Percentiles rank a stretch among this genome's conserved stretches.
These are phyloP conservation scores for Phytophthora quininea DNA, from an alignment of 352 stramenopile species.

Conservation along the genomic window DNA sequence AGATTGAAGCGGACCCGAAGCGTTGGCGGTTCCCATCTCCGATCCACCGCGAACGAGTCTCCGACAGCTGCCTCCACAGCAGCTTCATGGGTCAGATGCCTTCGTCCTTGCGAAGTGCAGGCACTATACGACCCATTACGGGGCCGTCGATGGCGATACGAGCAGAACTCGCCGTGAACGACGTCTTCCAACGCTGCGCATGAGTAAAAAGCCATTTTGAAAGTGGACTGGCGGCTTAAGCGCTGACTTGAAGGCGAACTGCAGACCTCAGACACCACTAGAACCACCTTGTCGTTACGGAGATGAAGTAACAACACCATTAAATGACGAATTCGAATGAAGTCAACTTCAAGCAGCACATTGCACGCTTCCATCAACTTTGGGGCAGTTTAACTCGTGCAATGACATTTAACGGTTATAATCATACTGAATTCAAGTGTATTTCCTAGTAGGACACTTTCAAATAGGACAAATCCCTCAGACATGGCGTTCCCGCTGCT, in stretches of 20 bases:
- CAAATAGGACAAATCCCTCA: not conserved
- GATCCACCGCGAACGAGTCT: constrained; percentile 12
- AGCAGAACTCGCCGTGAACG: constrained; percentile 25
- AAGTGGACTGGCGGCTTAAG: constrained; percentile 17
- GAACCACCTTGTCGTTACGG: constrained; percentile 24
- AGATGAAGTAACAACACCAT: constrained; percentile 29
- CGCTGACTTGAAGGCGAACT: constrained; percentile 24
- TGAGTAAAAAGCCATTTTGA: constrained; percentile 17
- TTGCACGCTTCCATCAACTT: no score
- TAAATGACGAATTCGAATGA: not conserved
- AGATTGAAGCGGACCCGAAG: constrained; percentile 35
- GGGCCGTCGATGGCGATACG: constrained; percentile 13
- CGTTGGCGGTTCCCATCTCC: constrained; percentile 25
- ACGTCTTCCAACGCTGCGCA: constrained; percentile 34
- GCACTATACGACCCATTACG: constrained; percentile 15
- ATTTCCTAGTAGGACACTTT: constrained; percentile 6
- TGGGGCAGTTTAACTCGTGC: not conserved
- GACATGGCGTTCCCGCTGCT: constrained; percentile 36
- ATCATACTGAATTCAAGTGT: constrained; percentile 10
- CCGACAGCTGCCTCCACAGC: constrained; percentile 20
- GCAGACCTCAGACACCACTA: constrained; percentile 3
- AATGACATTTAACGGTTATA: not conserved
- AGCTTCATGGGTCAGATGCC: constrained; percentile 17
- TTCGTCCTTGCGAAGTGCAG: constrained; percentile 12
- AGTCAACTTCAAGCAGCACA: not conserved